phyloP scores from a whole-genome alignment of 1,284 basidiomycete genomes.

The Malassezia brasiliensis region DNA sequence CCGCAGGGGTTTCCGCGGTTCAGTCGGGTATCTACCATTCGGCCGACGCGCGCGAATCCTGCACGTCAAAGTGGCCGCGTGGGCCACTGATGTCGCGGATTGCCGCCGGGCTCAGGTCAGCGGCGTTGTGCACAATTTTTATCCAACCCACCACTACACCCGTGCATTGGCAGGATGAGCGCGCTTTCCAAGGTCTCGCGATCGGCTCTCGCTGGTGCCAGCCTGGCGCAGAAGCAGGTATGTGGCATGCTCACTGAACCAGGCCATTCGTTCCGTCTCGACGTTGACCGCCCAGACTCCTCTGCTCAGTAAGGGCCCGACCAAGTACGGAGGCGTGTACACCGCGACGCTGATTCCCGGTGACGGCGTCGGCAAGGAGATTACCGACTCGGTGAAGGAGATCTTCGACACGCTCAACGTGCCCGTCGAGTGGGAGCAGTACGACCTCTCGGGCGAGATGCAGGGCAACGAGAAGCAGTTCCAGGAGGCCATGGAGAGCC shows the following conservation, averaged over 20 bases:
- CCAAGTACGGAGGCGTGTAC: constrained; percentile 82
- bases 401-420: constrained; percentile 95
- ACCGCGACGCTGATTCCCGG: constrained; percentile 48
- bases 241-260: constrained; percentile 8
- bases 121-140: not conserved
- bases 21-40: not conserved
- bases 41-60: constrained; percentile 2
- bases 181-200: constrained; percentile 13
- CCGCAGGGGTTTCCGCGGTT: not conserved
- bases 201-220: constrained; percentile 4
- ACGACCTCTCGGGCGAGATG: constrained; percentile 92
- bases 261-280: constrained; percentile 54
- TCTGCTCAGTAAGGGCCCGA: constrained; percentile 66
- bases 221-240: constrained; percentile 8
- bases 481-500: constrained; percentile 80
- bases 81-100: constrained; percentile 2
- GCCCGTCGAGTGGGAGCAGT: constrained; percentile 98
- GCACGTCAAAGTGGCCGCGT: not conserved
- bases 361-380: constrained; percentile 72
- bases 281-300: constrained; percentile 72
- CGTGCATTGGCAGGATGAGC: constrained; percentile 2
- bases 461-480: constrained; percentile 87
- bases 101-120: not conserved
- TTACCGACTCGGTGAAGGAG: constrained; percentile 97
- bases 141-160: not conserved